phyloP scores from a whole-genome alignment of 2,329 filamentous ascomycete genomes.

The Cladophialophora psammophila region DNA sequence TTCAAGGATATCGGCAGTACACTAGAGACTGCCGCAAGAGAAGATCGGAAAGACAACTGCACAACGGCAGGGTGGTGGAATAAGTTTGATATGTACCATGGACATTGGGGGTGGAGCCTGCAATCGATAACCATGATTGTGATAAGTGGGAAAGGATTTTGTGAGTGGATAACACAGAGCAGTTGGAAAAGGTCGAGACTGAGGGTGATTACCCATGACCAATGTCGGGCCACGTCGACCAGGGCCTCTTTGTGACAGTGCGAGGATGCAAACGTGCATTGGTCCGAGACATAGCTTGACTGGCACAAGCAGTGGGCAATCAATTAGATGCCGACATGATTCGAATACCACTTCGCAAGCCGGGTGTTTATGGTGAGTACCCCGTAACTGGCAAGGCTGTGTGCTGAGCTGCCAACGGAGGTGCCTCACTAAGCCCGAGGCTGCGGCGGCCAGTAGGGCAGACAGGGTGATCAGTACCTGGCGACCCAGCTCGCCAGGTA shows the following conservation, averaged over 20 bases:
- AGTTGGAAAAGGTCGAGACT: not conserved
- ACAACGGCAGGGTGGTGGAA: not conserved
- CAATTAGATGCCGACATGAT: not conserved
- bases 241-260: not conserved
- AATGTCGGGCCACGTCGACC: not conserved
- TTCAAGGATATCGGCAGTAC: too few species aligned
- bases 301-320: not conserved
- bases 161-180: not conserved
- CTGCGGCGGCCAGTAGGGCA: not conserved
- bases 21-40: not conserved
- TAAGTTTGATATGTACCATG: not conserved
- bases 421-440: not conserved
- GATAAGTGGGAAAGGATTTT: not conserved
- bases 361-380: not conserved
- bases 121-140: not conserved
- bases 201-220: not conserved
- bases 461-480: not conserved
- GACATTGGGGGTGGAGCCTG: not conserved
- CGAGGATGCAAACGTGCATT: not conserved
- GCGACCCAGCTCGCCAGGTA: too few species aligned
- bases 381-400: not conserved
- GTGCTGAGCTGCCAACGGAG: not conserved
- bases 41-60: not conserved
- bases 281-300: not conserved
- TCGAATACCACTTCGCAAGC: not conserved